These are phyloP conservation scores for Pilaira anomala DNA, from an alignment of 192 early-diverging fungal species.

Conservation along the genomic window DNA sequence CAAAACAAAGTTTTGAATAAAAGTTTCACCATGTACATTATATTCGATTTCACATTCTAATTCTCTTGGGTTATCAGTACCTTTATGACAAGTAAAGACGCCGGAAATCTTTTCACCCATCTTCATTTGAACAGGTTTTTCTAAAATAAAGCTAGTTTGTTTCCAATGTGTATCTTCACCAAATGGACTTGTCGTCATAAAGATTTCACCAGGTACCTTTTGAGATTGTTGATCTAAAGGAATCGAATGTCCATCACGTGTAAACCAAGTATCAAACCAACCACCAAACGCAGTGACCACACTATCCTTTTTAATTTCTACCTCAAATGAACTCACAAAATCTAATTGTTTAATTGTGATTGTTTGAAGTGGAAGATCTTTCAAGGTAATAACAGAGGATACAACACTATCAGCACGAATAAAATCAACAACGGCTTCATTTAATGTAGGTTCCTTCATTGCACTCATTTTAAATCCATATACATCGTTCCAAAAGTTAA, in stretches of 20 bases:
- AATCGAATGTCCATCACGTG: conserved; percentile 55
- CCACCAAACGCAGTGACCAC: conserved; percentile 77
- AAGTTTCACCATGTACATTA: conserved; percentile 13
- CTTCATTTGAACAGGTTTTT: conserved; percentile 54
- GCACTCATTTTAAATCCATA: conserved; percentile 92
- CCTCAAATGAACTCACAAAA: conserved; percentile 67
- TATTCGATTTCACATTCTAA: conserved; percentile 63
- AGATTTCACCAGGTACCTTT: conserved; percentile 19
- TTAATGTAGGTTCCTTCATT: conserved; percentile 73
- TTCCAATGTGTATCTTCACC: conserved; percentile 96
- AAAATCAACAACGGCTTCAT: conserved; percentile 83
- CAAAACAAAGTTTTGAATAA: conserved; percentile 24
- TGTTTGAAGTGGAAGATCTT: conserved; percentile 71
- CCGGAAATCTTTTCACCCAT: conserved; percentile 48
- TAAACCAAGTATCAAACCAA: conserved; percentile 94
- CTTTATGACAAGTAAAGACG: conserved; percentile 63
- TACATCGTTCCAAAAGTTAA: conserved; percentile 85
- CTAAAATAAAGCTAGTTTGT: conserved; percentile 83
- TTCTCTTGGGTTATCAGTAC: conserved; percentile 63
- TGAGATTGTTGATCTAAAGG: conserved; percentile 36
- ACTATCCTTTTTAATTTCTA: conserved; percentile 60
- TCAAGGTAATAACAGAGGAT: conserved; percentile 60
- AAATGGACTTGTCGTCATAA: conserved; percentile 60
- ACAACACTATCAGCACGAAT: conserved; percentile 65
- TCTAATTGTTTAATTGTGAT: conserved; percentile 66